Base-by-base conservation (phyloP, 805 yeast genomes). In the Brettanomyces sp. region DNA sequence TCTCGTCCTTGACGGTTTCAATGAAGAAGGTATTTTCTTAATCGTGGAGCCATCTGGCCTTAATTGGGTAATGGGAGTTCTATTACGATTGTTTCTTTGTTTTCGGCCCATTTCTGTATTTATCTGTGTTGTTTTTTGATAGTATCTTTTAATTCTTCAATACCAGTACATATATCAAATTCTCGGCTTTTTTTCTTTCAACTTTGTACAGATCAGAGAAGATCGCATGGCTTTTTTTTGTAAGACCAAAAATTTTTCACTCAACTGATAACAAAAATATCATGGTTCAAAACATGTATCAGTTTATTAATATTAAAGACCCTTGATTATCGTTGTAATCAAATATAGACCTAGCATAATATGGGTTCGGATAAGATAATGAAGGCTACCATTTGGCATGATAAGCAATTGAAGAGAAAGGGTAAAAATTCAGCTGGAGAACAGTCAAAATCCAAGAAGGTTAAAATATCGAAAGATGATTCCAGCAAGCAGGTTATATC, bases 1-100 rank as follows among this genome's bases (percentile, higher is more conserved):
- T 42, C 96, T 69, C 0, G 95, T 83, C 54, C 78, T 70, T 39
- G 74, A 72, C 3, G 88, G 95, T 61, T 82, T 87, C 46, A 82
- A 69, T 6, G 69, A 53, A 37, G 57, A 69, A 3, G 82, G 79
- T 7, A 28, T 13, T 61, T 58, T 44, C 35, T 43, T 12, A n/a
- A 38, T 38, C 37, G 8, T n/a, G 28, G 12, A 21, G n/a, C 37
- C 38, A 4, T 14, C 33, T 9, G 18, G 25, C 21, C 6, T 8
- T 3, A 8, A 14, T 41, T 32, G 24, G 5, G 43, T 40, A 5
- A 44, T 45, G 3, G 52, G 33, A 14, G 22, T 28, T 7, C 11
- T 35, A n/a, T 36, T 23, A 22, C 45, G 25, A 33, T 39, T 43
- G 5, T 45, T 39, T 7, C 41, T 4, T 12, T 43, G 23, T 68